Percentiles rank a stretch among this genome's conserved stretches.
These are phyloP conservation scores for Cyclanthera cordifolia DNA, from an alignment of 306 rosid species.

Conservation along the genomic window DNA sequence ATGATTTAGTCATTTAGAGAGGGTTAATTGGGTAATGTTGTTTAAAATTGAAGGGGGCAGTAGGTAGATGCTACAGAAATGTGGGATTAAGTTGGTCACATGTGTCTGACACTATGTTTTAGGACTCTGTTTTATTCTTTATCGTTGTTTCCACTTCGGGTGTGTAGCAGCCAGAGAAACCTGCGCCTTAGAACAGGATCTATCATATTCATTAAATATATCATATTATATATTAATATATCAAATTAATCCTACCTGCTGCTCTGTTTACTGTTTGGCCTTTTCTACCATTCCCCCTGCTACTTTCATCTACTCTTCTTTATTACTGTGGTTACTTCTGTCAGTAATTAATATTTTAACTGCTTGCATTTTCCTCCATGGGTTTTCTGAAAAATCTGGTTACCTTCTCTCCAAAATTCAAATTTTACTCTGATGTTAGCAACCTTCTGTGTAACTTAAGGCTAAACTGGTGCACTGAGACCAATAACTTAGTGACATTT, in stretches of 20 bases:
- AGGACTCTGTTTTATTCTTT: conserved; percentile 44
- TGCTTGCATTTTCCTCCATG: neutral
- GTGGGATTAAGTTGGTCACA: too few species aligned
- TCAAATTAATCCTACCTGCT: conserved; percentile 12
- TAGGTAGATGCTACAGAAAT: too few species aligned
- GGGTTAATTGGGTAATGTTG: neutral
- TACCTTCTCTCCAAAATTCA: too few species aligned
- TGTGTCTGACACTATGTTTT: conserved; percentile 37
- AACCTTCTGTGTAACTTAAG: too few species aligned
- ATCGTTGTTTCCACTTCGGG: conserved; percentile 25
- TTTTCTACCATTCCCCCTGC: neutral
- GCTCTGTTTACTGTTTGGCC: neutral
- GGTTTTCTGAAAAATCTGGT: neutral
- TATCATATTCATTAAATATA: too few species aligned
- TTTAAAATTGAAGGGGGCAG: too few species aligned
- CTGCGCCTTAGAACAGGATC: neutral
- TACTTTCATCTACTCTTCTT: neutral
- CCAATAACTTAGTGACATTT: too few species aligned
- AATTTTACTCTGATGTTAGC: too few species aligned
- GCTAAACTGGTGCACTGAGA: too few species aligned
- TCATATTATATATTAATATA: neutral
- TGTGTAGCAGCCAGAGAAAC: conserved; percentile 10
- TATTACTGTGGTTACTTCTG: neutral
- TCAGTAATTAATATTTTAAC: neutral
- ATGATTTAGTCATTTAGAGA: too few species aligned